Percentiles rank a stretch among this genome's conserved stretches.
phyloP scores from a whole-genome alignment of 208 protist species.

The Leishmania tropica region DNA sequence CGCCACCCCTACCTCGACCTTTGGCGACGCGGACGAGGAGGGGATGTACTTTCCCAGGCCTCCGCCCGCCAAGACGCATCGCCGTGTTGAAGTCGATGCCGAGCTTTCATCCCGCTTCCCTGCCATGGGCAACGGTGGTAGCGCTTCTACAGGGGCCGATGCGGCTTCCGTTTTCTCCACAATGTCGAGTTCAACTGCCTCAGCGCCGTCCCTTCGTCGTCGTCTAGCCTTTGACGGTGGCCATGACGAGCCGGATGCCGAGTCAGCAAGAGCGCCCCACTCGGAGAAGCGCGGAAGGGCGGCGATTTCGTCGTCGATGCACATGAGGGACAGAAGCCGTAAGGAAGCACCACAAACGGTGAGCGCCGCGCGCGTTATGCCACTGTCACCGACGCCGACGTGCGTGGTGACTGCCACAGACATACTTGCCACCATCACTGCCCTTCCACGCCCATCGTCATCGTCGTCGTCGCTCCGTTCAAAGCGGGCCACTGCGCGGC shows the following conservation, averaged over 20 bases:
- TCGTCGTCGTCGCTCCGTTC: background rate
- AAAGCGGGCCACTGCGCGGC: background rate
- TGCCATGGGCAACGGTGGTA: background rate
- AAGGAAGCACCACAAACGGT: background rate
- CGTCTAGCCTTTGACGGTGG: background rate
- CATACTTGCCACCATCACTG: constrained; percentile 30
- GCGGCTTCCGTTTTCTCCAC: background rate
- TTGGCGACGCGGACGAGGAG: constrained; percentile 17
- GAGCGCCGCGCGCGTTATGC: background rate
- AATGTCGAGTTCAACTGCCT: too few species aligned
- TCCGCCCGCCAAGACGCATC: background rate
- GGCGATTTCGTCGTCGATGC: background rate
- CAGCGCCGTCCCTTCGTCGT: background rate
- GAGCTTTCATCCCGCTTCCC: background rate
- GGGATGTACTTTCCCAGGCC: constrained; percentile 22
- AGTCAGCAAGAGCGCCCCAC: background rate
- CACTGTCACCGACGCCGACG: too few species aligned
- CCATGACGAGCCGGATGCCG: background rate
- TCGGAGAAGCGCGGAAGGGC: background rate
- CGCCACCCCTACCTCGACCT: constrained; percentile 6
- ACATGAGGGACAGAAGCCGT: background rate
- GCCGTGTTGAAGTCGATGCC: background rate
- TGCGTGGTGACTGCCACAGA: constrained; percentile 21
- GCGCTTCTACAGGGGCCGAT: background rate
- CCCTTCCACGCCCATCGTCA: constrained; percentile 7